Conservation (phyloP, 495 filamentous ascomycete genomes). For the Apodospora peruviana region DNA sequence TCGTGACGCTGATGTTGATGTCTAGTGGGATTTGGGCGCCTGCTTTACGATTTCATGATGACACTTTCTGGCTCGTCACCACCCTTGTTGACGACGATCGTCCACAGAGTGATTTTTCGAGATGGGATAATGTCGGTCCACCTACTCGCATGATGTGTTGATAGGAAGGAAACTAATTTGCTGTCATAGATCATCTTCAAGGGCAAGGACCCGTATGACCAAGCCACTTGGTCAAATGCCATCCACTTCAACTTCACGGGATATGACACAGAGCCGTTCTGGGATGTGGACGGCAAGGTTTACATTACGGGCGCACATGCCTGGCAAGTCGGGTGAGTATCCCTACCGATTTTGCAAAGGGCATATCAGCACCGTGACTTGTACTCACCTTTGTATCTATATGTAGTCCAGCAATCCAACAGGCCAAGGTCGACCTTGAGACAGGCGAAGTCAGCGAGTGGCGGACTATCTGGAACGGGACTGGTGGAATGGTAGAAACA, state of each 20-base stretch:
- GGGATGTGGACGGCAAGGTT: constrained; percentile 44
- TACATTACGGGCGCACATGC: constrained; percentile 43
- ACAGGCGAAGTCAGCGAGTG: constrained; percentile 32
- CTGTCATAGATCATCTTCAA: constrained; percentile 33
- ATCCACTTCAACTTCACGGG: constrained; percentile 37
- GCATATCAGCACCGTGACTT: neutral
- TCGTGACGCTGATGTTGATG: neutral
- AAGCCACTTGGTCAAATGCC: constrained; percentile 30
- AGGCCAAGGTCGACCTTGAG: constrained; percentile 32
- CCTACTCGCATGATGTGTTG: neutral
- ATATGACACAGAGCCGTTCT: constrained; percentile 42
- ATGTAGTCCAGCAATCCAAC: constrained; percentile 34
- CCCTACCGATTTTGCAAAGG: neutral
- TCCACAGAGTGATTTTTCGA: constrained; percentile 23
- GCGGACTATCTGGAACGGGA: constrained; percentile 38
- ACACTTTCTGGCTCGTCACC: constrained; percentile 36
- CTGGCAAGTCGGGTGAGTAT: constrained; percentile 33
- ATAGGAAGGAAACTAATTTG: neutral
- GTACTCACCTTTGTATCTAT: neutral
- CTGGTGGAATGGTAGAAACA: constrained; percentile 29
- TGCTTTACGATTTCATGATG: constrained; percentile 30
- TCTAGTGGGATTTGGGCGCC: constrained; percentile 39
- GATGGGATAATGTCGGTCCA: constrained; percentile 35
- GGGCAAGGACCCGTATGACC: constrained; percentile 27
- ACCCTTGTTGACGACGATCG: constrained; percentile 38